Percentiles rank a stretch among this genome's conserved stretches.
These are phyloP conservation scores for Stephania japonica DNA, from an alignment of 164 flowering plant species.

Conservation along the genomic window DNA sequence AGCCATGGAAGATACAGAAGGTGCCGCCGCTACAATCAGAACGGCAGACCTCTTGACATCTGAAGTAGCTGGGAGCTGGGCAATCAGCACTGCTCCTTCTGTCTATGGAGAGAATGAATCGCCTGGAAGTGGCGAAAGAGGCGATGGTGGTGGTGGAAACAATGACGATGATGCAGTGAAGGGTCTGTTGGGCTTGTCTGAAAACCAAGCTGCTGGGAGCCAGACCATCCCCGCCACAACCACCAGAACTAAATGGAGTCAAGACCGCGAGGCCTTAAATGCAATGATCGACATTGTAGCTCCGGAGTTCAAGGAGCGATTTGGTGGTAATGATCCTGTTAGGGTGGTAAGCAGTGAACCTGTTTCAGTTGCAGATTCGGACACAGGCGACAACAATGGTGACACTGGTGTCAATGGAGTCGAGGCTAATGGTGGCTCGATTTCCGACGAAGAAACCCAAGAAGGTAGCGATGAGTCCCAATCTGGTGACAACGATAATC, in stretches of 20 bases:
- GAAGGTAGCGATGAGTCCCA: constrained; percentile 22
- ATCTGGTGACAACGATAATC: constrained; percentile 14
- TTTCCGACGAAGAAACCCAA: constrained; percentile 44
- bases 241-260: constrained; percentile 23
- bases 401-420: constrained; percentile 14
- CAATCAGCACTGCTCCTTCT: constrained; percentile 77
- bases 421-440: constrained; percentile 19
- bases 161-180: constrained; percentile 20
- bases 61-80: constrained; percentile 95
- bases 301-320: constrained; percentile 57
- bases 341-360: constrained; percentile 15
- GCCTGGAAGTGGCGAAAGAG: constrained; percentile 29
- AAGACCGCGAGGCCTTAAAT: constrained; percentile 51
- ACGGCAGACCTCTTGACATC: constrained; percentile 85
- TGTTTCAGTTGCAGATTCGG: constrained; percentile 43
- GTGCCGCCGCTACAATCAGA: constrained; percentile 44
- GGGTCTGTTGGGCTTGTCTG: constrained; percentile 22
- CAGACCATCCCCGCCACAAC: constrained; percentile 38
- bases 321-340: constrained; percentile 21
- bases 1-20: constrained; percentile 59
- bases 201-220: constrained; percentile 52
- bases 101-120: constrained; percentile 80
- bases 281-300: constrained; percentile 82
- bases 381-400: constrained; percentile 40
- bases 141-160: constrained; percentile 17